These are phyloP conservation scores for Zoysia matrella DNA, from an alignment of 202 grass and related monocot species.

Conservation along the genomic window DNA sequence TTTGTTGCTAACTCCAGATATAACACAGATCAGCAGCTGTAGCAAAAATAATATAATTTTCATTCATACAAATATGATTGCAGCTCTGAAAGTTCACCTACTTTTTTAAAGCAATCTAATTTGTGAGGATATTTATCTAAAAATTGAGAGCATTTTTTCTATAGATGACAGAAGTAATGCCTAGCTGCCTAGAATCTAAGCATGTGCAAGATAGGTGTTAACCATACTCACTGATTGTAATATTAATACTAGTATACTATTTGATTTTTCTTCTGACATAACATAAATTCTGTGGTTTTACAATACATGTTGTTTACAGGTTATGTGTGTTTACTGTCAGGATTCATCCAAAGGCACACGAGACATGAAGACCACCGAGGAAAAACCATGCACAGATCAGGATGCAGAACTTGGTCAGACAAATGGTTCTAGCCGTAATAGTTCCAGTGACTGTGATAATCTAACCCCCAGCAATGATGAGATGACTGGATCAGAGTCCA, in stretches of 20 bases:
- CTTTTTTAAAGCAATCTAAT: not conserved
- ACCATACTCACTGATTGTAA: conserved; percentile 1
- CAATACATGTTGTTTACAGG: conserved; percentile 40
- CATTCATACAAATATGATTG: not conserved
- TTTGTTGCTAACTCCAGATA: not conserved
- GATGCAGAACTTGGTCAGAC: conserved; percentile 45
- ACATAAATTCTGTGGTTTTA: not conserved
- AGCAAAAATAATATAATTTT: not conserved
- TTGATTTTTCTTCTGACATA: not conserved
- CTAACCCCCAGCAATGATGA: conserved; percentile 33
- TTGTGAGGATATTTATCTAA: conserved; percentile 10
- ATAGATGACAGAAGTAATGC: conserved; percentile 8
- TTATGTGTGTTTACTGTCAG: conserved; percentile 47
- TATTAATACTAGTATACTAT: not conserved
- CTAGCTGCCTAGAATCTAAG: conserved; percentile 9
- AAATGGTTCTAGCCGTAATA: conserved; percentile 55
- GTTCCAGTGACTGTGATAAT: conserved; percentile 53
- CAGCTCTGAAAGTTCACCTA: conserved; percentile 11
- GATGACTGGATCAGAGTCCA: conserved; percentile 56
- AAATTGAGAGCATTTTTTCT: conserved; percentile 11
- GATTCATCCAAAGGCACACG: conserved; percentile 43
- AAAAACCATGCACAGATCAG: conserved; percentile 40
- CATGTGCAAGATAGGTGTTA: not conserved
- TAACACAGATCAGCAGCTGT: not conserved
- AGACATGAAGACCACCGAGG: conserved; percentile 40